Evolutionary conservation across 768 basidiomycete genomes (phyloP), one percentile per base, ranked within the genome.

Genomic region (Royoungia palumana): DNA sequence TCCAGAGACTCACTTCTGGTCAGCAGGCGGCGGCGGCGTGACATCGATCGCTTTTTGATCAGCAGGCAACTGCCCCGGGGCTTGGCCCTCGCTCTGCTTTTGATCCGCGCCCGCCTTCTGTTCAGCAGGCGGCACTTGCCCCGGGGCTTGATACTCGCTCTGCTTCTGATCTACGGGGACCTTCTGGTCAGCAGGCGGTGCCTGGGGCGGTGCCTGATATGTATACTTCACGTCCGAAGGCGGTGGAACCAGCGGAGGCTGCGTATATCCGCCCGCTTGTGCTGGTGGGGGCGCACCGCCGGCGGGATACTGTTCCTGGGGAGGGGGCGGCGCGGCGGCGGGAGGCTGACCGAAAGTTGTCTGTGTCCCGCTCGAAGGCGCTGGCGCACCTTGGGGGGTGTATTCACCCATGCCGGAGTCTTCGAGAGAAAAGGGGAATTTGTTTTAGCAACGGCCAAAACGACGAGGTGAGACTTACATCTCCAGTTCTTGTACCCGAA

Each of bases 331-430:
- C n/a, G n/a, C n/a, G n/a, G n/a, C n/a, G 49, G 41, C 9, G 32
- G 16, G 35, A 14, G 19, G 21, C 6, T 17, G 44, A n/a, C 28
- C 35, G n/a, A n/a, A n/a, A n/a, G n/a, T n/a, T n/a, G n/a, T n/a
- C n/a, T n/a, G n/a, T n/a, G n/a, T n/a, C n/a, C n/a, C n/a, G n/a
- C n/a, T n/a, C n/a, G n/a, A n/a, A n/a, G n/a, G 21, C 22, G 41
- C 27, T 8, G 19, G 36, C 5, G 9, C 7, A 11, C 1, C 7
- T 3, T 11, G 1, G 19, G 59, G 35, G 16, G 0, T 3, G 35
- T 61, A 61, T n/a, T 49, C 40, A 6, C 60, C 60, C 60, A 61
- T 63, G 4, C 61, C 61, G 8, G 9, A 5, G 19, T 61, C 60
- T 11, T 28, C 28, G 28, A 28, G 10, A 28, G 13, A 28, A 13